Base-by-base conservation (phyloP, 495 filamentous ascomycete genomes). In the Apodospora peruviana region DNA sequence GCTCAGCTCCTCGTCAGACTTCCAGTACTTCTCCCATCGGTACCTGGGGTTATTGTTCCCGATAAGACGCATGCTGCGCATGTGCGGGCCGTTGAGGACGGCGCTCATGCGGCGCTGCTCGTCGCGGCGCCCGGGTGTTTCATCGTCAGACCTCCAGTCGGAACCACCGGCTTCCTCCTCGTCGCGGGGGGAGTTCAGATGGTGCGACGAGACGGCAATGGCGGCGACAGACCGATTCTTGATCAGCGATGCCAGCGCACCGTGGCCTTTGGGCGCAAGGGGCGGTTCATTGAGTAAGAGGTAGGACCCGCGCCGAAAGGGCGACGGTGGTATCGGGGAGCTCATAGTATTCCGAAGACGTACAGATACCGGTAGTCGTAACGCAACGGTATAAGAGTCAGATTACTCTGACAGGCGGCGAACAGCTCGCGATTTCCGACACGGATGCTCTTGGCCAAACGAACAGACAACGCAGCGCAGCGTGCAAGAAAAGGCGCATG, bases 61-160 rank as follows among this genome's bases (percentile, higher is more conserved):
- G 59, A 90, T 90, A 51, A 91, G 68, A 17, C 85, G 69, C 82
- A 88, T 86, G 49, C 80, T 85, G 36, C 87, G 73, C 83, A 89
- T 86, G 54, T 85, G 77, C 11, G 82, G 78, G 20, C 82, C 84
- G 51, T 77, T 75, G 38, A 90, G 74, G 12, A 83, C 61, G 32
- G 69, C 67, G 47, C 62, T 75, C 42, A 77, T 55, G 42, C 74
- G 72, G 19, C 73, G 72, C n/a, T n/a, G n/a, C 62, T 79, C 76
- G 16, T 77, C 75, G 32, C 56, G 53, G 40, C 64, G 67, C 7
- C 7, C 7, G 12, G 53, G 40, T 7, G 71, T 70, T 32, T 71
- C 68, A n/a, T n/a, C n/a, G 9, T 71, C 70, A 1, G 36, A 8
- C 8, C 38, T 35, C 17, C 18, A 23, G 42, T 34, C 35, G 2